These are phyloP conservation scores for Termitomyces sp. DNA, from an alignment of 768 basidiomycete genomes.

Conservation along the genomic window DNA sequence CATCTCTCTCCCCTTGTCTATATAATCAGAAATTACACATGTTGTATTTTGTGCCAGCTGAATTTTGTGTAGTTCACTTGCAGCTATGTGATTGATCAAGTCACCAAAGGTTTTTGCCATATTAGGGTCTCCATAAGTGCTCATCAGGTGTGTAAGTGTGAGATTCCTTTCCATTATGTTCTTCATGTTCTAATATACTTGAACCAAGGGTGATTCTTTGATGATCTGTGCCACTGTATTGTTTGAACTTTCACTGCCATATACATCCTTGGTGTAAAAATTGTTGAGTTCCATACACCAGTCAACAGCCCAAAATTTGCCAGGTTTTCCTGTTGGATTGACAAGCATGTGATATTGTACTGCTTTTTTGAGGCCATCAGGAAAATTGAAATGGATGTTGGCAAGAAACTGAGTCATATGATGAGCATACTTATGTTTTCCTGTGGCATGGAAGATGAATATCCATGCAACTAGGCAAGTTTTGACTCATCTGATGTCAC, in stretches of 20 bases:
- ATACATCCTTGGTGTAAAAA: slow-evolving; percentile 36
- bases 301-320: slow-evolving; percentile 29
- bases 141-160: slow-evolving; percentile 20
- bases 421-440: slow-evolving; percentile 16
- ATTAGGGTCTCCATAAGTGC: slow-evolving; percentile 22
- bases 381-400: slow-evolving; percentile 13
- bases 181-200: slow-evolving; percentile 26
- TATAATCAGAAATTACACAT: neutral
- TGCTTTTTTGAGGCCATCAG: slow-evolving; percentile 16
- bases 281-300: slow-evolving; percentile 41
- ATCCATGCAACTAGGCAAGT: slow-evolving; percentile 9
- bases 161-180: slow-evolving; percentile 23
- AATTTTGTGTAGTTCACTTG: neutral
- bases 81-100: slow-evolving; percentile 11
- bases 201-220: slow-evolving; percentile 29
- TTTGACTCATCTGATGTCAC: slow-evolving; percentile 13
- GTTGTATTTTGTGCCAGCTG: neutral
- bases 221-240: slow-evolving; percentile 26
- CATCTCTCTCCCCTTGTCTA: neutral
- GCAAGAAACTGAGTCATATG: slow-evolving; percentile 10
- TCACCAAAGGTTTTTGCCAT: slow-evolving; percentile 22
- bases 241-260: slow-evolving; percentile 32
- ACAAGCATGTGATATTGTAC: slow-evolving; percentile 27
- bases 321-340: slow-evolving; percentile 32
- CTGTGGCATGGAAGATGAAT: slow-evolving; percentile 12